phyloP scores from a whole-genome alignment of 371 early-diverging fungal species.

The Mucor indicus region DNA sequence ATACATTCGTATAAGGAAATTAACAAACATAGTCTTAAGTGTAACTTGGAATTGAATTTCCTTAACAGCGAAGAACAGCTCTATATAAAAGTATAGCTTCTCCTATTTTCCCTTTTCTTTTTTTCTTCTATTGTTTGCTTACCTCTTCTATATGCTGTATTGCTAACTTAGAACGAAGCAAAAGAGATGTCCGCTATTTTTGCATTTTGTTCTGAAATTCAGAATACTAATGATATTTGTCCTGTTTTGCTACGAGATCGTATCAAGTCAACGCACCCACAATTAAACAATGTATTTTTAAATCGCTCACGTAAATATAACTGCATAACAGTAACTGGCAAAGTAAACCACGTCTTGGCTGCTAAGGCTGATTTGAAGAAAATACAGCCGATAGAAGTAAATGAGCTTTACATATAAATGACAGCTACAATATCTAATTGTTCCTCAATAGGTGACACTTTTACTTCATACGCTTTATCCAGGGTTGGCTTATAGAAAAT shows the following conservation, averaged over 20 bases:
- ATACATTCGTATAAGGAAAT: too few relatives aligned
- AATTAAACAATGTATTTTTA: slow-evolving; percentile 4
- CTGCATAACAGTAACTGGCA: slow-evolving; percentile 11
- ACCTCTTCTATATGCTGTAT: too few relatives aligned
- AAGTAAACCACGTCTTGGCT: background rate
- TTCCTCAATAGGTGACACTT: background rate
- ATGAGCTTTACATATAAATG: background rate
- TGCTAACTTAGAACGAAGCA: too few relatives aligned
- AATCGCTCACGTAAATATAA: slow-evolving; percentile 1
- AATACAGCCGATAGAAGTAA: slow-evolving; percentile 13
- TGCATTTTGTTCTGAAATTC: slow-evolving; percentile 12
- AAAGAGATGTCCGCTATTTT: too few relatives aligned
- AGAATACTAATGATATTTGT: background rate
- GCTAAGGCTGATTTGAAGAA: slow-evolving; percentile 12
- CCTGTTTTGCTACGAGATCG: slow-evolving; percentile 12
- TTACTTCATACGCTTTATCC: slow-evolving; percentile 18
- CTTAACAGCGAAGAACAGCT: too few relatives aligned
- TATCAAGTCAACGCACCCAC: slow-evolving; percentile 9
- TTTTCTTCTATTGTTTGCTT: too few relatives aligned
- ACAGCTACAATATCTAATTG: too few relatives aligned
- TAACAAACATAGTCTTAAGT: too few relatives aligned
- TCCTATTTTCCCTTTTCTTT: too few relatives aligned
- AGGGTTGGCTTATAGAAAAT: slow-evolving; percentile 12
- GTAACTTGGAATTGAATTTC: too few relatives aligned
- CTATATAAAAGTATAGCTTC: too few relatives aligned